Evolutionary conservation across 129 eudicot genomes (phyloP), one percentile per base, ranked within the genome.

Genomic region (Smallanthus sonchifolius): DNA sequence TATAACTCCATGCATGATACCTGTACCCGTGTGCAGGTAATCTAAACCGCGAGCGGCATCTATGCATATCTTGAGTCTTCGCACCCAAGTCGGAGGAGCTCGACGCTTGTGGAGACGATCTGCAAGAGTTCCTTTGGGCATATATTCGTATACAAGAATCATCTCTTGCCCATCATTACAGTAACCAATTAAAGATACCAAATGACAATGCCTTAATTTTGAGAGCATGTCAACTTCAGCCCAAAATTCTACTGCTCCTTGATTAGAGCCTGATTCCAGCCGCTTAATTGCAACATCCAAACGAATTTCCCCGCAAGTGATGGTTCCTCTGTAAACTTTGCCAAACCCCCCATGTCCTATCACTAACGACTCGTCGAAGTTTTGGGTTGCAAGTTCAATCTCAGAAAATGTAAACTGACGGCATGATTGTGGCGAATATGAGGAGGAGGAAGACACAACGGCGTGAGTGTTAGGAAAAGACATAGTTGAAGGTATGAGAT

Each of bases 261-360:
- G 77, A 40, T n/a, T 57, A 30, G 77, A 73, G 3, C 10, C 8
- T 24, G 67, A 57, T 0, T 73, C 77, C 28, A 43, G 7, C 67
- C 68, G 7, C 42, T 60, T 55, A 6, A 60, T 40, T 19, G 68
- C 68, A 13, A 7, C 77, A 28, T 30, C 19, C 45, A 59, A 30
- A 44, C 1, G 36, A 48, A 2, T 17, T 8, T 0, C 64, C 10
- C 49, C 64, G 36, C 5, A 5, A 2, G 17, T n/a, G 8, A 70
- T 10, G 34, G 64, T 51, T 49, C 75, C 75, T 70, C n/a, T 35
- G 37, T 70, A 70, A 51, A 70, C 64, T 4, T 6, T 70, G 16
- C 75, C 75, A 4, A 70, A 70, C 0, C 75, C 75, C 11, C 75
- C 64, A 4, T 17, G 75, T 3, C 75, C 75, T 19, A 70, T 70